Evolutionary conservation across 2,329 filamentous ascomycete genomes (phyloP), one percentile per base, ranked within the genome.

Genomic region (Exophiala calicioides): DNA sequence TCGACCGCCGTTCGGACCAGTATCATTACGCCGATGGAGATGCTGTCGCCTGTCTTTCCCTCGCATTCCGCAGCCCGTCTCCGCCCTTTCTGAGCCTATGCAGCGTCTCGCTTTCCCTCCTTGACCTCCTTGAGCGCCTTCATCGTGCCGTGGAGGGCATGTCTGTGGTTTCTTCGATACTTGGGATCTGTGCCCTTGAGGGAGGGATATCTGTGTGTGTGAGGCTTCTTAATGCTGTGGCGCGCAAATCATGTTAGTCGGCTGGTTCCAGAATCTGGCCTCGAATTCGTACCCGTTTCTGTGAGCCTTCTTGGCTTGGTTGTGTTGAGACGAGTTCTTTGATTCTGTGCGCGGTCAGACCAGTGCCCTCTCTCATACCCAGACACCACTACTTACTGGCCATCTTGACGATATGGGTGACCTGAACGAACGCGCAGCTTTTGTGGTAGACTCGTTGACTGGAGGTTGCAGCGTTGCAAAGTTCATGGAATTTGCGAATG

Each of bases 321-420:
- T 96, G 81, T 96, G 90, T 83, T 97, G 91, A 69, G 91, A 96
- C 79, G 89, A 94, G 86, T 97, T 97, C 90, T 97, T 97, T 69
- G 93, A 97, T 84, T 97, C 90, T 96, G 72, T 49, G 51, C 26
- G 50, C 12, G 3, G 27, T 46, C 24, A 50, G 39, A 38, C 33
- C 27, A 20, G 38, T n/a, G 10, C 10, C n/a, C n/a, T n/a, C 38
- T 12, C n/a, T 9, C 12, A 4, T 24, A 18, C 12, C 18, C 12
- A 3, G 13, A 7, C 8, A 8, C n/a, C 27, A 5, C 9, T 21
- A 58, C 57, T 44, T 50, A 59, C 57, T 59, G 55, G 57, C 57
- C 57, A 59, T 59, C 43, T 56, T 52, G 49, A 58, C 47, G 44
- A 29, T 52, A 12, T 47, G 18, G 36, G 50, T 34, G 47, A 44